Base-by-base conservation (phyloP, 2,329 filamentous ascomycete genomes). In the Aureobasidium sp. region DNA sequence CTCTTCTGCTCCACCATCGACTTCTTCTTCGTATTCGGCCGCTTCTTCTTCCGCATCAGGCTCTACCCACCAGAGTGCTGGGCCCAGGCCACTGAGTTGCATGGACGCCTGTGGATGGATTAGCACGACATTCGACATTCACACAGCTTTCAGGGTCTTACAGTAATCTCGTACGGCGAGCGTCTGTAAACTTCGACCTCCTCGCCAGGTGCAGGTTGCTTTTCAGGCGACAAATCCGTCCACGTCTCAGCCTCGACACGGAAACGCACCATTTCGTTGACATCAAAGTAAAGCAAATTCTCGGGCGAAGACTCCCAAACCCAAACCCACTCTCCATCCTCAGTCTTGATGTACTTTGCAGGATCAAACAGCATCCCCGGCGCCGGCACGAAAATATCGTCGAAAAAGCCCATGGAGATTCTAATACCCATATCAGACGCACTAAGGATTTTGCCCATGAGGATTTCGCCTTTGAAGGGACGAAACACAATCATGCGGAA, bases 401-500 rank as follows among this genome's bases (percentile, higher is more conserved):
- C 89, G 68, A 97, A 99, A 74, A 99, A 99, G 65, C 96, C 90
- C 4, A 92, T 87, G 53, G 87, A 86, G 64, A 97, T 90, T 49
- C 89, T 85, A 69, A 95, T 90, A 41, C 91, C 91, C 1, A 86
- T 79, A 8, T 86, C 81, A 0, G 83, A 87, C 39, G 87, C 87
- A 66, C 85, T 87, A 66, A 87, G 87, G 74, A 99, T 97, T 66
- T 86, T 87, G 17, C 90, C 94, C 48, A 90, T 81, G 70, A 99
- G 82, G 64, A 97, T 90, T 73, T 99, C 94, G 52, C 91, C 90
- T 72, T 96, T 96, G 79, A 97, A 97, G 0, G 94, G 94, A 27
- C 94, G 87, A 74, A 97, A 99, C 34, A 99, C 91, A 20, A 97
- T 82, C 71, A 99, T 81, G 25, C 91, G 89, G 71, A 97, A 99